Evolutionary conservation across 1,284 basidiomycete genomes (phyloP).

Genomic region (Mycosarcoma mackinlayi): DNA sequence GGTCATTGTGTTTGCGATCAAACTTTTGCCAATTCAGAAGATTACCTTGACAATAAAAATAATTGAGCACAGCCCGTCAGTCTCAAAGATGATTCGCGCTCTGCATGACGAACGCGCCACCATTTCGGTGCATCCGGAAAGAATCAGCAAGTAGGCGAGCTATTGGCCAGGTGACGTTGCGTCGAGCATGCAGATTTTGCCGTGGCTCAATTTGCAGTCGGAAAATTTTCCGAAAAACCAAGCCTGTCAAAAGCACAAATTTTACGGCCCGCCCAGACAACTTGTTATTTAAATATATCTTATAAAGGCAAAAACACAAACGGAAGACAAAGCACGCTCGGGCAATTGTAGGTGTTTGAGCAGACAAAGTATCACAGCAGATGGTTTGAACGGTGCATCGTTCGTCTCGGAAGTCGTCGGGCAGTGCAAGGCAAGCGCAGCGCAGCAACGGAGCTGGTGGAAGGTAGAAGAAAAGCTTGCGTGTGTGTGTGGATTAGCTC

Average conservation of each 20-base stretch:
- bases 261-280: too few species aligned
- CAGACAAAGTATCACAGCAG: too few species aligned
- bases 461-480: too few species aligned
- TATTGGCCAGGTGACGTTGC: constrained; percentile 14
- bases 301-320: not conserved
- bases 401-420: too few species aligned
- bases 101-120: not conserved
- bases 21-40: not conserved
- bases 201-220: constrained; percentile 4
- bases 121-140: not conserved
- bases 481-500: too few species aligned
- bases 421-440: too few species aligned
- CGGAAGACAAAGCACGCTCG: too few species aligned
- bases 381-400: too few species aligned
- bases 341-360: too few species aligned
- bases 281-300: not conserved
- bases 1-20: not conserved
- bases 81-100: constrained; percentile 1
- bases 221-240: constrained; percentile 4
- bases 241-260: not conserved
- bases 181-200: constrained; percentile 9
- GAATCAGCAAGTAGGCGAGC: not conserved
- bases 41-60: too few species aligned
- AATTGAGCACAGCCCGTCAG: not conserved
- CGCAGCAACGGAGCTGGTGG: too few species aligned